Percentiles rank a stretch among this genome's conserved stretches.
Evolutionary conservation across 148 eudicot genomes (phyloP).

Genomic region (Beta vulgaris): DNA sequence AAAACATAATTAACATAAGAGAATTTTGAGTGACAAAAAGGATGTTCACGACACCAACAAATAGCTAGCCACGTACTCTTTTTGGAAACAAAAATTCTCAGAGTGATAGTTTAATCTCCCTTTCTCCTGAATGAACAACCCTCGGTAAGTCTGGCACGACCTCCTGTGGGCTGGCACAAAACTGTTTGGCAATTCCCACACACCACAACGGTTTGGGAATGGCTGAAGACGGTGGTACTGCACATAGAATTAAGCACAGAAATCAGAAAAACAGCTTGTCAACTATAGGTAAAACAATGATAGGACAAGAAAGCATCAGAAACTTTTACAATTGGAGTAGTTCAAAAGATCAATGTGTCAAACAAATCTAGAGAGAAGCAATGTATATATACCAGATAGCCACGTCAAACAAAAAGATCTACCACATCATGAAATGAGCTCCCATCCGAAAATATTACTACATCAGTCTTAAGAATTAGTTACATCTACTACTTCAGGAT

Average conservation of each 20-base stretch:
- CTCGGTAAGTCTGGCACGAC: conserved; percentile 40
- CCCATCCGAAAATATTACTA: too few relatives aligned
- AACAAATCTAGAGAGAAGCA: too few relatives aligned
- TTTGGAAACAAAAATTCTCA: conserved; percentile 9
- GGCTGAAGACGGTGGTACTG: conserved; percentile 43
- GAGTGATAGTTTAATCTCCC: conserved; percentile 19
- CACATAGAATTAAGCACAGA: not conserved
- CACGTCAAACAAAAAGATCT: too few relatives aligned
- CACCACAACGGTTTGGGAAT: conserved; percentile 38
- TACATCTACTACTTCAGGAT: too few relatives aligned
- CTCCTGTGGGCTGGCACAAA: conserved; percentile 41
- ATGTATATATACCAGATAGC: too few relatives aligned
- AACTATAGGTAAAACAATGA: too few relatives aligned
- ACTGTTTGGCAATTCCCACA: conserved; percentile 43
- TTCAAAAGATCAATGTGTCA: too few relatives aligned
- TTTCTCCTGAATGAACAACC: conserved; percentile 42
- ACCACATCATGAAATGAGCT: too few relatives aligned
- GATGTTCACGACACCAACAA: conserved; percentile 11
- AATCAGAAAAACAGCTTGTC: not conserved
- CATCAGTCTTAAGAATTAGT: too few relatives aligned
- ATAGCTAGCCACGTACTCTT: not conserved
- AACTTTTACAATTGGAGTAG: too few relatives aligned
- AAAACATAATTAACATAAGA: not conserved
- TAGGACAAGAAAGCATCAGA: too few relatives aligned
- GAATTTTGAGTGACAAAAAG: conserved; percentile 12